These are phyloP conservation scores for Zoysia matrella DNA, from an alignment of 202 grass and related monocot genomes.

Conservation along the genomic window DNA sequence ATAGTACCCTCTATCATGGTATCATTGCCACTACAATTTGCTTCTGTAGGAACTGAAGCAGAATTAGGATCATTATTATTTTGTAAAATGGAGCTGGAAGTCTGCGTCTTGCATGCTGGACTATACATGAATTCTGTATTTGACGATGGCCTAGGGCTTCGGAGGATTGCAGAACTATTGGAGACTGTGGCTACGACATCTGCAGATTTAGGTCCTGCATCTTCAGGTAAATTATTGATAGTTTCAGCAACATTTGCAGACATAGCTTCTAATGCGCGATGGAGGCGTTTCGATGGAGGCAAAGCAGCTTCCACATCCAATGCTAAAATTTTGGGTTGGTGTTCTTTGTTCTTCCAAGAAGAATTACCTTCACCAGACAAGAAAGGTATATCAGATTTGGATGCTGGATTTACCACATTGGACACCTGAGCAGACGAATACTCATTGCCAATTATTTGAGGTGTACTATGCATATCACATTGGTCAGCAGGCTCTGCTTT, in stretches of 20 bases:
- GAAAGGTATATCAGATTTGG: slow-evolving; percentile 41
- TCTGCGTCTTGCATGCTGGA: slow-evolving; percentile 26
- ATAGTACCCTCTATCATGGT: background rate
- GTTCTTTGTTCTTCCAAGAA: slow-evolving; percentile 70
- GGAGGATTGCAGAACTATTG: slow-evolving; percentile 35
- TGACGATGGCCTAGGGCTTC: slow-evolving; percentile 39
- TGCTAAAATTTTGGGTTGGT: slow-evolving; percentile 60
- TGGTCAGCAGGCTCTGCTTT: slow-evolving; percentile 41
- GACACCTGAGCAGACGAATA: slow-evolving; percentile 20
- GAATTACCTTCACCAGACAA: slow-evolving; percentile 39
- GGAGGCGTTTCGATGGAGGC: slow-evolving; percentile 98
- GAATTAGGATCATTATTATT: slow-evolving; percentile 44
- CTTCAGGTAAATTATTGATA: slow-evolving; percentile 51
- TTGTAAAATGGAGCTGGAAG: slow-evolving; percentile 37
- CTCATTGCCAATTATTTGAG: slow-evolving; percentile 35
- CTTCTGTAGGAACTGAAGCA: slow-evolving; percentile 49
- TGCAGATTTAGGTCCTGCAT: background rate
- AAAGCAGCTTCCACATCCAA: slow-evolving; percentile 97
- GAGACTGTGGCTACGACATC: background rate
- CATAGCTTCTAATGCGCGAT: slow-evolving; percentile 98
- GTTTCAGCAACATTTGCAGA: slow-evolving; percentile 87
- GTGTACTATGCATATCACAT: slow-evolving; percentile 32
- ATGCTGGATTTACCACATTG: slow-evolving; percentile 31
- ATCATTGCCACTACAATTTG: slow-evolving; percentile 31
- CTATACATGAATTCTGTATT: slow-evolving; percentile 38